Conservation (phyloP, 139 green algal species). For the Auxenochlorella pyrenoidosa region DNA sequence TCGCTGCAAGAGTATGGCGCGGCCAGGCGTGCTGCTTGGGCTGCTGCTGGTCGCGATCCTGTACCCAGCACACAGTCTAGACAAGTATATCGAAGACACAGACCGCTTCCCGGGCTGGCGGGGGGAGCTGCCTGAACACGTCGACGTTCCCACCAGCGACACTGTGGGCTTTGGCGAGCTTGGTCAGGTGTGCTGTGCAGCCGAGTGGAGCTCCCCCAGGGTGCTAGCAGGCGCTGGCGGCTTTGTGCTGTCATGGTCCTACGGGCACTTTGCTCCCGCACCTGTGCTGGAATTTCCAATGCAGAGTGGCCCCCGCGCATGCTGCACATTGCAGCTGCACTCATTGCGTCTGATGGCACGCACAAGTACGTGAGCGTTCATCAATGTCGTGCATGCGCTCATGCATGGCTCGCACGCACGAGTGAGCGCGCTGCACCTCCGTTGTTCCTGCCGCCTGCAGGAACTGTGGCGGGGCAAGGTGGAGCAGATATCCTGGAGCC, state of each 20-base stretch:
- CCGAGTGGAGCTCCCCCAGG: too few relatives aligned
- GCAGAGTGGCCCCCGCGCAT: too few relatives aligned
- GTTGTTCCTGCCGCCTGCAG: constrained; percentile 27
- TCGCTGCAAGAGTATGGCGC: too few relatives aligned
- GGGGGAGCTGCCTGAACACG: constrained; percentile 57
- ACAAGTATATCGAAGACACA: constrained; percentile 46
- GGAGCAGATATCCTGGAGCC: constrained; percentile 58
- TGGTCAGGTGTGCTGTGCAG: constrained; percentile 44
- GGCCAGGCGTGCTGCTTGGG: too few relatives aligned
- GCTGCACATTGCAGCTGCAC: too few relatives aligned
- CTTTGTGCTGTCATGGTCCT: background rate
- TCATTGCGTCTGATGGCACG: too few relatives aligned
- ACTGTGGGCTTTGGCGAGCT: constrained; percentile 56
- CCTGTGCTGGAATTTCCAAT: background rate
- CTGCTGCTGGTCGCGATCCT: background rate
- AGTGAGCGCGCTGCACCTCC: too few relatives aligned
- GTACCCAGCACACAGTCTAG: background rate
- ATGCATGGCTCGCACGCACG: too few relatives aligned
- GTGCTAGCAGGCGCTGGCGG: background rate
- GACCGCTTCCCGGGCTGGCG: constrained; percentile 70
- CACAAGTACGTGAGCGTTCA: too few relatives aligned
- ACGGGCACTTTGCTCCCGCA: background rate
- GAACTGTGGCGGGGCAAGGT: constrained; percentile 64
- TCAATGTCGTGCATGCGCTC: too few relatives aligned
- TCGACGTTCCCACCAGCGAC: background rate